Evolutionary conservation across 495 filamentous ascomycete species (phyloP).

Genomic region (Xeromyces bisporus): DNA sequence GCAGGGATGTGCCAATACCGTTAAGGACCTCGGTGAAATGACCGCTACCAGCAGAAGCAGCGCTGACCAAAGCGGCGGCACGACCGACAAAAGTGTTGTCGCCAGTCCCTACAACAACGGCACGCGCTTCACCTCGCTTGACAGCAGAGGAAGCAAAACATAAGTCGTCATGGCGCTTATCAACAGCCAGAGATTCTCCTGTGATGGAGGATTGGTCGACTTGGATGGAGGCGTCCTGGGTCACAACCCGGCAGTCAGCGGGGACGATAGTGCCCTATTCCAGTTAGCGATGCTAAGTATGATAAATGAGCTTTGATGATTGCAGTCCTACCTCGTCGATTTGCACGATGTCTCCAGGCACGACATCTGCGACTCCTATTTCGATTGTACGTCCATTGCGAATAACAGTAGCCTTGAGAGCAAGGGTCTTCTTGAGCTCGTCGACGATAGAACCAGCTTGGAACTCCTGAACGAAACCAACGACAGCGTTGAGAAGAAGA

Average conservation of each 20-base stretch:
- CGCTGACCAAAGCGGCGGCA: conserved; percentile 68
- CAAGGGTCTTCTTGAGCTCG: conserved; percentile 79
- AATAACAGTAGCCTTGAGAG: conserved; percentile 68
- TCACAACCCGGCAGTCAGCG: conserved; percentile 72
- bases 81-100: conserved; percentile 82
- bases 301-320: not conserved
- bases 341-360: conserved; percentile 78
- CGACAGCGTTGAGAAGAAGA: conserved; percentile 60
- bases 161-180: conserved; percentile 62
- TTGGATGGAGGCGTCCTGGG: conserved; percentile 64
- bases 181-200: conserved; percentile 80
- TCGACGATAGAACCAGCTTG: conserved; percentile 84
- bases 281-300: conserved; percentile 1
- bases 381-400: conserved; percentile 58
- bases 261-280: conserved; percentile 65
- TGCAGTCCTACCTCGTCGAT: conserved; percentile 49
- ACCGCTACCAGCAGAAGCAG: conserved; percentile 51
- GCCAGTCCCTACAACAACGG: conserved; percentile 67
- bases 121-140: conserved; percentile 75
- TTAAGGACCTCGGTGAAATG: conserved; percentile 85
- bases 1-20: conserved; percentile 56
- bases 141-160: conserved; percentile 75
- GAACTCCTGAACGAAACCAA: conserved; percentile 80
- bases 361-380: conserved; percentile 60
- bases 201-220: conserved; percentile 88